Percentiles rank a stretch among this genome's conserved stretches.
These are phyloP conservation scores for Penicillium janthinellum DNA, from an alignment of 2,329 filamentous ascomycete genomes.

Conservation along the genomic window DNA sequence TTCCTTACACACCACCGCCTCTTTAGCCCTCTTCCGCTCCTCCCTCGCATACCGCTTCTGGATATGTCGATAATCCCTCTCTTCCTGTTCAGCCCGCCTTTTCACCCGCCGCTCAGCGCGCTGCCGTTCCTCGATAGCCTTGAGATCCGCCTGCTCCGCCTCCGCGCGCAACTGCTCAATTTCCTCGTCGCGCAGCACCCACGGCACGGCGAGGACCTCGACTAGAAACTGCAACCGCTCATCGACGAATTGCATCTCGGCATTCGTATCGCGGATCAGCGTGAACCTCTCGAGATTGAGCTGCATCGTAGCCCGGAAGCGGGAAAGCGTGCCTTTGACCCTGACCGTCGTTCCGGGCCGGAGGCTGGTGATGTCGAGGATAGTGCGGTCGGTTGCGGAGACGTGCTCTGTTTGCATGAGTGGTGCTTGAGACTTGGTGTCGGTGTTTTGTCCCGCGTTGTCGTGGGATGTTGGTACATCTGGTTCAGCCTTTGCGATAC, in stretches of 20 bases:
- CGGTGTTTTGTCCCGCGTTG: not conserved
- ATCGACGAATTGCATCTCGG: conserved; percentile 57
- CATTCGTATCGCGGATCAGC: conserved; percentile 53
- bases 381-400: conserved; percentile 34
- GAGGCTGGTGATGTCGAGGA: conserved; percentile 51
- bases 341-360: conserved; percentile 56
- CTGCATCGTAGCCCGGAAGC: conserved; percentile 55
- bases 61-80: conserved; percentile 42
- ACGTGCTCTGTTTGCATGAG: conserved; percentile 19
- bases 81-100: conserved; percentile 34
- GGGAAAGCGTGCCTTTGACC: conserved; percentile 58
- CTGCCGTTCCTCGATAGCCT: conserved; percentile 40
- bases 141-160: conserved; percentile 43
- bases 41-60: conserved; percentile 44
- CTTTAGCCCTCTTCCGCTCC: conserved; percentile 39
- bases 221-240: conserved; percentile 53
- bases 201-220: conserved; percentile 55
- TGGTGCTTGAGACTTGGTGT: not conserved
- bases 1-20: conserved; percentile 34
- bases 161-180: conserved; percentile 46
- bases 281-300: conserved; percentile 57
- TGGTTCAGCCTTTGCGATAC: conserved; percentile 40
- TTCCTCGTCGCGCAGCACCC: conserved; percentile 52
- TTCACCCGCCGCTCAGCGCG: conserved; percentile 32
- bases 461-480: conserved; percentile 21